A percentile compares a stretch with the other conserved stretches of the same genome.
Conservation (phyloP, 305 asterid genomes). For the Ajuga reptans region DNA sequence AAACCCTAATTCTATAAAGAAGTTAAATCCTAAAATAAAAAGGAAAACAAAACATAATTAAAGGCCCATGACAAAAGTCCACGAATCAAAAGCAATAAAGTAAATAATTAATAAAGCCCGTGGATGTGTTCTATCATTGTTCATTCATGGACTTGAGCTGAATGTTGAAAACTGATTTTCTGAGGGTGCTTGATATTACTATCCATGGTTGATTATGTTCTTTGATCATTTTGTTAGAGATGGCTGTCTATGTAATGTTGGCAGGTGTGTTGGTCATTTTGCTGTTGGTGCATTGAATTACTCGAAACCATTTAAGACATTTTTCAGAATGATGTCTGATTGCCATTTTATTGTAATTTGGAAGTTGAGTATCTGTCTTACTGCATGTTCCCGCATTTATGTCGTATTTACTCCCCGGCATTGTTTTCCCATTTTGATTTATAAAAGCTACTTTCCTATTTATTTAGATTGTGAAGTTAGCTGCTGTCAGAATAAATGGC, state of each 20-base stretch:
- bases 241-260: neutral
- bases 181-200: neutral
- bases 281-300: constrained; percentile 5
- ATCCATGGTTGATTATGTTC: neutral
- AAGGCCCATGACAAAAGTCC: too few species aligned
- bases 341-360: neutral
- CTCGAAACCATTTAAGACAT: neutral
- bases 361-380: neutral
- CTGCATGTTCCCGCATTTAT: neutral
- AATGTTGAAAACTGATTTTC: neutral
- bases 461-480: constrained; percentile 71
- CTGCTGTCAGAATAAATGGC: constrained; percentile 97
- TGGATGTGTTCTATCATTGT: too few species aligned
- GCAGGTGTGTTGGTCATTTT: neutral
- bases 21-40: too few species aligned
- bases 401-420: neutral
- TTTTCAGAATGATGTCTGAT: constrained; percentile 8
- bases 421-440: constrained; percentile 3
- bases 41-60: too few species aligned
- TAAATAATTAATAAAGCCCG: too few species aligned
- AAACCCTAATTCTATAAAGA: too few species aligned
- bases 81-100: too few species aligned
- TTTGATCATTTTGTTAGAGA: neutral
- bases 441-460: neutral
- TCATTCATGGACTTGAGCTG: neutral